Conservation (phyloP, 1,139 yeast genomes). For the Pichia sp. region DNA sequence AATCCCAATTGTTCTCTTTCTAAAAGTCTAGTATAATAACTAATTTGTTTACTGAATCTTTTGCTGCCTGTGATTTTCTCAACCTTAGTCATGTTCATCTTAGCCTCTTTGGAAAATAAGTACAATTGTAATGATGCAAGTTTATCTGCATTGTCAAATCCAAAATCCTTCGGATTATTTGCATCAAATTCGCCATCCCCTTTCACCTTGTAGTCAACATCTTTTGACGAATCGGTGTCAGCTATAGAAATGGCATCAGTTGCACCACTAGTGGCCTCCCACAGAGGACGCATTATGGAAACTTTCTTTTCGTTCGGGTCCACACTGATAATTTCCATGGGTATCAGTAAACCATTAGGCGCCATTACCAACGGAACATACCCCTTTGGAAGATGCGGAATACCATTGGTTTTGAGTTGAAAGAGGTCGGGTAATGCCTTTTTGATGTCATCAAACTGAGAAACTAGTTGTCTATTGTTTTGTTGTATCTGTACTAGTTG, state of each 20-base stretch:
- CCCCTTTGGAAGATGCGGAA: slow-evolving; percentile 26
- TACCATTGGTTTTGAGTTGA: slow-evolving; percentile 18
- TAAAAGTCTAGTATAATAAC: slow-evolving; percentile 11
- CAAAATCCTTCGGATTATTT: not conserved
- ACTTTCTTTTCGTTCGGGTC: slow-evolving; percentile 7
- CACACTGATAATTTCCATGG: slow-evolving; percentile 24
- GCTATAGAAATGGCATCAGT: not conserved
- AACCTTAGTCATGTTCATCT: not conserved
- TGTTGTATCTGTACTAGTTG: not conserved
- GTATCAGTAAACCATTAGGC: slow-evolving; percentile 28
- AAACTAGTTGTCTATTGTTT: not conserved
- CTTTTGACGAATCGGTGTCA: not conserved
- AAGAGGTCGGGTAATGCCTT: slow-evolving; percentile 7
- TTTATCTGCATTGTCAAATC: slow-evolving; percentile 16
- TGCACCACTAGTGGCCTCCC: slow-evolving; percentile 9
- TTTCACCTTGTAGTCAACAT: not conserved
- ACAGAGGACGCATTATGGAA: slow-evolving; percentile 16
- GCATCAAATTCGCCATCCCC: not conserved
- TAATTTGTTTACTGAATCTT: slow-evolving; percentile 9
- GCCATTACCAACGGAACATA: slow-evolving; percentile 30
- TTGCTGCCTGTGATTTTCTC: not conserved
- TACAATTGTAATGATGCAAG: slow-evolving; percentile 23
- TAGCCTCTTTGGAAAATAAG: slow-evolving; percentile 19
- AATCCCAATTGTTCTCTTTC: slow-evolving; percentile 12
- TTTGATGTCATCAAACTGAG: not conserved